Percentiles rank a stretch among this genome's conserved stretches.
Evolutionary conservation across 768 basidiomycete species (phyloP).

Genomic region (Lactifluus echinatus): DNA sequence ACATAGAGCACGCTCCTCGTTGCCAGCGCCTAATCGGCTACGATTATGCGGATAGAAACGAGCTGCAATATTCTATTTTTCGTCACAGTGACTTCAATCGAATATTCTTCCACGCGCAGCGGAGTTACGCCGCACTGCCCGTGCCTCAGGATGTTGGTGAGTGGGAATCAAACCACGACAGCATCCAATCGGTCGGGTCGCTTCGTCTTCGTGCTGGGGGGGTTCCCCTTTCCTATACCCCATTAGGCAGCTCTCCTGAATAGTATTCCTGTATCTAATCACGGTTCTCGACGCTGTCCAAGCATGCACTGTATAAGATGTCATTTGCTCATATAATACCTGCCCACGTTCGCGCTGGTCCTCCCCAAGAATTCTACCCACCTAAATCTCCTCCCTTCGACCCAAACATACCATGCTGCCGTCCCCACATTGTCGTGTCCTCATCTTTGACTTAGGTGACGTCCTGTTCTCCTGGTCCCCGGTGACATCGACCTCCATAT

Average conservation of each 20-base stretch:
- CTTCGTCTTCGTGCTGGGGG: not conserved
- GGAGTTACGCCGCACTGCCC: not conserved
- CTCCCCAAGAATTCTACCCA: not conserved
- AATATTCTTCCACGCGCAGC: not conserved
- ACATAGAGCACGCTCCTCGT: no score
- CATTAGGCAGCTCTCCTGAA: not conserved
- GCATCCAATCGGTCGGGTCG: not conserved
- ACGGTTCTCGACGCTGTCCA: not conserved
- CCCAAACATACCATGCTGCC: not conserved
- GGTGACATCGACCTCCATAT: no score
- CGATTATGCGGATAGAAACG: no score
- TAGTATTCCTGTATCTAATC: not conserved
- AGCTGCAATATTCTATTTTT: not conserved
- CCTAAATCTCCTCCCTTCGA: no score
- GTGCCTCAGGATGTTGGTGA: not conserved
- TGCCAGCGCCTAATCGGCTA: not conserved
- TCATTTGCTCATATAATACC: not conserved
- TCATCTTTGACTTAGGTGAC: no score
- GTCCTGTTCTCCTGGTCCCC: no score
- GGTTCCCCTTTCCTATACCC: not conserved
- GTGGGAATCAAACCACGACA: not conserved
- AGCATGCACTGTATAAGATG: not conserved
- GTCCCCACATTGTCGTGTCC: slow-evolving; percentile 21
- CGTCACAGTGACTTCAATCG: not conserved
- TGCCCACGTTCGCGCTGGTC: not conserved